phyloP scores from a whole-genome alignment of 179 eudicot species.

The Dionaea muscipula region DNA sequence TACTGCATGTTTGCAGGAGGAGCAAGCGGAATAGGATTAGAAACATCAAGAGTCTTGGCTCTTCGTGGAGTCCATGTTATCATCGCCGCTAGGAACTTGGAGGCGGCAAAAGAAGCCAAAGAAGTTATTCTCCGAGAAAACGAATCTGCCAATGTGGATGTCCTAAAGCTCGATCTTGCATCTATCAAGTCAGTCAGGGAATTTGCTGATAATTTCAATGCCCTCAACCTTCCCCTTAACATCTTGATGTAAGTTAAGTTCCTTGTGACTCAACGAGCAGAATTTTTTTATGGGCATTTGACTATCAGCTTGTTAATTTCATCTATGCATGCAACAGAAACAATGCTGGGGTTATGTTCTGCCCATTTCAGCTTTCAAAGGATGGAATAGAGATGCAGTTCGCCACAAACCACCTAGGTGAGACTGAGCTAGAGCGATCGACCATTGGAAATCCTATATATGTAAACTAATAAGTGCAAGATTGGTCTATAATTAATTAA shows the following conservation, averaged over 20 bases:
- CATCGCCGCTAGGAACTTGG: conserved; percentile 67
- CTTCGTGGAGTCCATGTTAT: conserved; percentile 57
- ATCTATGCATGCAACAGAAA: conserved; percentile 38
- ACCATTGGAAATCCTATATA: background rate
- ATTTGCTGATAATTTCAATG: conserved; percentile 38
- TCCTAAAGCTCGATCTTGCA: conserved; percentile 53
- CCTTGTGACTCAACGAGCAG: background rate
- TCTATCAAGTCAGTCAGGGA: conserved; percentile 46
- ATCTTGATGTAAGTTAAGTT: conserved; percentile 46
- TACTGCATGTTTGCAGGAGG: conserved; percentile 80
- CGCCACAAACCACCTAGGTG: conserved; percentile 71
- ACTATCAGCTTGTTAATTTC: background rate
- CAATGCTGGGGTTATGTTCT: conserved; percentile 81
- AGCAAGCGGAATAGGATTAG: conserved; percentile 77
- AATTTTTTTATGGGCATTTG: background rate
- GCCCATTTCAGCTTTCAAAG: conserved; percentile 56
- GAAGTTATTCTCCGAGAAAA: conserved; percentile 37
- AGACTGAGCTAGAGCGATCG: background rate
- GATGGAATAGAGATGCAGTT: conserved; percentile 78
- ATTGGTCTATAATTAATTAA: too few relatives aligned
- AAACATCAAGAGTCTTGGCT: conserved; percentile 71
- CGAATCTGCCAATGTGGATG: conserved; percentile 39
- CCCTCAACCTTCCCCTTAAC: conserved; percentile 68
- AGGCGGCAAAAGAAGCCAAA: conserved; percentile 67
- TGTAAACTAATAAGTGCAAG: too few relatives aligned